These are phyloP conservation scores for Naumovozyma baii DNA, from an alignment of 805 yeast genomes.

Conservation along the genomic window DNA sequence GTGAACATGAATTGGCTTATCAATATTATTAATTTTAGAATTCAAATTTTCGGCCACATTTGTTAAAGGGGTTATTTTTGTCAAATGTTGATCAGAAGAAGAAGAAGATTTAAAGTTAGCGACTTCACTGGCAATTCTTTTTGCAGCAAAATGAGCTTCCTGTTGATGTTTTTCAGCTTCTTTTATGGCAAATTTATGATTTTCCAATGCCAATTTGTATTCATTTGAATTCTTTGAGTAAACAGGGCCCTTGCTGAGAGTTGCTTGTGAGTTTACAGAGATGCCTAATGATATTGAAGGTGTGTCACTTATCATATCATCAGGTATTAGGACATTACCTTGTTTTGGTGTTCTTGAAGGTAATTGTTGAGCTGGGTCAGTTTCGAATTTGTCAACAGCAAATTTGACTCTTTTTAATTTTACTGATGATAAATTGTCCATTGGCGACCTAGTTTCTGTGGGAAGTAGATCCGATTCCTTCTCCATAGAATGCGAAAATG, in stretches of 20 bases:
- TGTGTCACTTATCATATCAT: conserved; percentile 48
- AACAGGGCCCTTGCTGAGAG: conserved; percentile 11
- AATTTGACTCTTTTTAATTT: conserved; percentile 59
- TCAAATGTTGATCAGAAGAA: too few relatives aligned
- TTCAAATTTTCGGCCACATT: neutral
- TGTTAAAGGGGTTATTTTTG: neutral
- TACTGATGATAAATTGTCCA: conserved; percentile 21
- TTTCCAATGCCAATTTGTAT: conserved; percentile 44
- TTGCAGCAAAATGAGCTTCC: conserved; percentile 67
- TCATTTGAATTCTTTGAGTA: conserved; percentile 31
- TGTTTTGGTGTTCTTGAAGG: conserved; percentile 75
- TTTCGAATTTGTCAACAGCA: conserved; percentile 58
- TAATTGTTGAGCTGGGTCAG: conserved; percentile 89
- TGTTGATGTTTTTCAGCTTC: conserved; percentile 66
- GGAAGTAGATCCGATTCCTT: neutral
- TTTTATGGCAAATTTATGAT: conserved; percentile 43
- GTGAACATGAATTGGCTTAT: conserved; percentile 60
- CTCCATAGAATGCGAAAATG: neutral
- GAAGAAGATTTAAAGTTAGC: conserved; percentile 31
- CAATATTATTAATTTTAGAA: conserved; percentile 37
- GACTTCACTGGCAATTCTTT: conserved; percentile 59
- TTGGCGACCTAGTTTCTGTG: conserved; percentile 17
- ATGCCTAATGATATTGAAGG: conserved; percentile 65
- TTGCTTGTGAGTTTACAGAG: conserved; percentile 21
- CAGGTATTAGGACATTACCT: conserved; percentile 69